Evolutionary conservation across 2,329 filamentous ascomycete species (phyloP).

Genomic region (Lasiodiplodia sp.): DNA sequence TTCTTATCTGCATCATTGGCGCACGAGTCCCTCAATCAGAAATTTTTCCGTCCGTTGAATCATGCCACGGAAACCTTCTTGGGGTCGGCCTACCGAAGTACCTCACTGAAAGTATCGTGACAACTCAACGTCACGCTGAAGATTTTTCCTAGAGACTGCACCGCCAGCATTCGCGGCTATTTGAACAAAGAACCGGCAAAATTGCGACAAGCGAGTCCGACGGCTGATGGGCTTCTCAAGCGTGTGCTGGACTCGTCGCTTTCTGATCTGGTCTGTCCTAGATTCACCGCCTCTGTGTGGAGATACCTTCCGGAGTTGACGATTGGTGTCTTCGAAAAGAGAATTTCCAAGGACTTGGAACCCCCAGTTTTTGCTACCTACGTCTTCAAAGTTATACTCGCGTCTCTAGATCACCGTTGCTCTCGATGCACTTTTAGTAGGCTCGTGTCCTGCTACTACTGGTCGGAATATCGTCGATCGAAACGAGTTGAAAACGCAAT

Average conservation of each 20-base stretch:
- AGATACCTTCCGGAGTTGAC: not conserved
- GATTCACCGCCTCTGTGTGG: not conserved
- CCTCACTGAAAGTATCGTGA: slow-evolving; percentile 1
- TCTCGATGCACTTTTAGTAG: no score
- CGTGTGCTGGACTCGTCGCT: not conserved
- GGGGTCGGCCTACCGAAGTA: not conserved
- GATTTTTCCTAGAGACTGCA: not conserved
- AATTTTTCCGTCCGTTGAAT: slow-evolving; percentile 7
- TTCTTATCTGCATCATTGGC: not conserved
- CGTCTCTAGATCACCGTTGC: no score
- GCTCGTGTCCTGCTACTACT: no score
- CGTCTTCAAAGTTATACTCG: no score
- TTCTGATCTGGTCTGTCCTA: not conserved
- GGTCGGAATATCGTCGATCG: no score
- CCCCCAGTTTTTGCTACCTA: no score
- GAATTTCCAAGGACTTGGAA: no score
- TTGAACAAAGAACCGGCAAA: not conserved
- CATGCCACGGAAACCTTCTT: not conserved
- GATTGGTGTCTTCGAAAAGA: no score
- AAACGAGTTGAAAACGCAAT: no score
- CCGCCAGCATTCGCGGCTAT: not conserved
- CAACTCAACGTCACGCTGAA: not conserved
- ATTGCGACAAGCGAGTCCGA: not conserved
- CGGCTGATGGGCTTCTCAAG: not conserved
- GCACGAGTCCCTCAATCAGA: not conserved